Evolutionary conservation across 1,284 basidiomycete genomes (phyloP).

Genomic region (Xerocomus nothofagi): DNA sequence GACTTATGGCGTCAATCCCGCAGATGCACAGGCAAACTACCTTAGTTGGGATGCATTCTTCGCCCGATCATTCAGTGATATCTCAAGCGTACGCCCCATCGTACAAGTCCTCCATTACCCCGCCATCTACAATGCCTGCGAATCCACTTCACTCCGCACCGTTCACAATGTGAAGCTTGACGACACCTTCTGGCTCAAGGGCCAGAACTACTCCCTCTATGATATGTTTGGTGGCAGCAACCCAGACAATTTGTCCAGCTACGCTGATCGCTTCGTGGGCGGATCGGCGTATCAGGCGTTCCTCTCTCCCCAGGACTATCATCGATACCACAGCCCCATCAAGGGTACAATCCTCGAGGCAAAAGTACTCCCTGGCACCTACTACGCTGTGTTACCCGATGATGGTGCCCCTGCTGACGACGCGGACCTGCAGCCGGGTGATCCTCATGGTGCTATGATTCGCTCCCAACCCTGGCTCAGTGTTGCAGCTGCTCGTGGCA

Average conservation of each 20-base stretch:
- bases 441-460: slow-evolving; percentile 39
- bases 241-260: not conserved
- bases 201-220: slow-evolving; percentile 43
- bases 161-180: slow-evolving; percentile 33
- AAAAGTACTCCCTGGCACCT: slow-evolving; percentile 47
- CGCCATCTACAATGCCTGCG: slow-evolving; percentile 46
- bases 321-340: slow-evolving; percentile 57
- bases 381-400: slow-evolving; percentile 40
- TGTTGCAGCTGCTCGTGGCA: not conserved
- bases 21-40: not conserved
- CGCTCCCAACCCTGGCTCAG: slow-evolving; percentile 29
- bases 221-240: slow-evolving; percentile 34
- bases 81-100: slow-evolving; percentile 43
- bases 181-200: slow-evolving; percentile 50
- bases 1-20: not conserved
- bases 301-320: slow-evolving; percentile 48
- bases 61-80: not conserved
- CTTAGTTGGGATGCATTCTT: slow-evolving; percentile 5
- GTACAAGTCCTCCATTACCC: no score
- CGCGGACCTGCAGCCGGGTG: slow-evolving; percentile 1
- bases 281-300: slow-evolving; percentile 58
- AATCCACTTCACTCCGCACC: slow-evolving; percentile 44
- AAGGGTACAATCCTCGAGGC: slow-evolving; percentile 45
- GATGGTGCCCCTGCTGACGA: slow-evolving; percentile 3
- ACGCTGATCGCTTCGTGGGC: slow-evolving; percentile 40